Evolutionary conservation across 2,329 filamentous ascomycete genomes (phyloP).

Genomic region (Phoma sp.): DNA sequence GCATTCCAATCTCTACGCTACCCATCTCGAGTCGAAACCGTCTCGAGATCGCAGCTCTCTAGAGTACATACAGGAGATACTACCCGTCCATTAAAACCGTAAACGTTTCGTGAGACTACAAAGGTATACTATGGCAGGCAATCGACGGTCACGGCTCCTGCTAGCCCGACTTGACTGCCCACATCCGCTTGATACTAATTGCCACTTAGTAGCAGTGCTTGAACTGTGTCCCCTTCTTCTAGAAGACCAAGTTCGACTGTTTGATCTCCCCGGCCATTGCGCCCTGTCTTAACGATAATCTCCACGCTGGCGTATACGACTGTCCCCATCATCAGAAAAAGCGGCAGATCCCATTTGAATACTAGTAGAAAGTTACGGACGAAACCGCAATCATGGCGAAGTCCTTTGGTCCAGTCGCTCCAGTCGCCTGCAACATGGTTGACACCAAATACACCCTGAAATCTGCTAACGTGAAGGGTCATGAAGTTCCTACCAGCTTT

Average conservation of each 20-base stretch:
- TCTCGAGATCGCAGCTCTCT: constrained; percentile 65
- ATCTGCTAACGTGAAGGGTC: constrained; percentile 36
- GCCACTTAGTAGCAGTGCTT: constrained; percentile 44
- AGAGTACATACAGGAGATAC: constrained; percentile 64
- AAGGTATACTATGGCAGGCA: constrained; percentile 51
- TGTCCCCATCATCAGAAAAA: constrained; percentile 53
- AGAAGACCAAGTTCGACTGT: constrained; percentile 45
- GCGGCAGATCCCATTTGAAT: constrained; percentile 58
- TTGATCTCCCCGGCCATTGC: constrained; percentile 34
- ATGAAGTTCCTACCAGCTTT: constrained; percentile 43
- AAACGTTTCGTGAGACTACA: constrained; percentile 30
- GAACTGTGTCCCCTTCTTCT: constrained; percentile 37
- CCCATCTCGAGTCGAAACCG: constrained; percentile 63
- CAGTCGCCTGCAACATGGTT: constrained; percentile 41
- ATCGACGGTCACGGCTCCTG: constrained; percentile 43
- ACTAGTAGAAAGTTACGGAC: constrained; percentile 50
- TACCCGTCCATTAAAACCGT: constrained; percentile 55
- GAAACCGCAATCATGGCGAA: constrained; percentile 58
- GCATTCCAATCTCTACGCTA: constrained; percentile 62
- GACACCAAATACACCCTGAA: constrained; percentile 52
- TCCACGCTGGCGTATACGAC: constrained; percentile 52
- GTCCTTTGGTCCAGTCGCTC: constrained; percentile 39
- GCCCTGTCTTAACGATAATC: constrained; percentile 33
- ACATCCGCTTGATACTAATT: constrained; percentile 44
- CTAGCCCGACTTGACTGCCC: constrained; percentile 33